Evolutionary conservation across 306 rosid species (phyloP).

Genomic region (Corylus heterophylla): DNA sequence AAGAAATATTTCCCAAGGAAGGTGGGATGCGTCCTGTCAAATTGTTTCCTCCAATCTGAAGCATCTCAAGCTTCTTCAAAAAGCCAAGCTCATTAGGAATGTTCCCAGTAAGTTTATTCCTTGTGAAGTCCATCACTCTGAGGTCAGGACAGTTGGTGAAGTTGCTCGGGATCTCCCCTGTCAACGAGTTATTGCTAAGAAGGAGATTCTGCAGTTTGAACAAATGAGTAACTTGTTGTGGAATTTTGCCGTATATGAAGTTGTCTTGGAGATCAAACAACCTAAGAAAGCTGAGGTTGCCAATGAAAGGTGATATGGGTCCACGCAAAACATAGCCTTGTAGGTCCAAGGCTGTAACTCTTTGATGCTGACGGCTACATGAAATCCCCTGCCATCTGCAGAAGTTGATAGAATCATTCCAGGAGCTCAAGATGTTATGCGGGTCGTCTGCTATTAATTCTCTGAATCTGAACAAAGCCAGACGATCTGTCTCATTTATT

Average conservation of each 20-base stretch:
- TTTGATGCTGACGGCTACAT: slow-evolving; percentile 33
- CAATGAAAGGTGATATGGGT: slow-evolving; percentile 40
- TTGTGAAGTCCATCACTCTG: neutral
- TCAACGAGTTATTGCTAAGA: slow-evolving; percentile 23
- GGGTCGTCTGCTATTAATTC: slow-evolving; percentile 30
- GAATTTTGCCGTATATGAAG: slow-evolving; percentile 28
- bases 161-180: slow-evolving; percentile 37
- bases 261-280: slow-evolving; percentile 12
- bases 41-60: neutral
- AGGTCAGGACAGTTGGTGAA: slow-evolving; percentile 24
- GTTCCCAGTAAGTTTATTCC: slow-evolving; percentile 15
- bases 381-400: slow-evolving; percentile 51
- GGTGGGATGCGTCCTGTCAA: slow-evolving; percentile 37
- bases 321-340: slow-evolving; percentile 20
- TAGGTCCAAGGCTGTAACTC: slow-evolving; percentile 27
- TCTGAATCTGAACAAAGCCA: slow-evolving; percentile 35
- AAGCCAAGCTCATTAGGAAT: slow-evolving; percentile 25
- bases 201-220: neutral
- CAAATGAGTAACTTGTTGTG: slow-evolving; percentile 31
- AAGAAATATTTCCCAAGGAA: slow-evolving; percentile 44
- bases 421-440: neutral
- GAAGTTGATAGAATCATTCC: slow-evolving; percentile 7
- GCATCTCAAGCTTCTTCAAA: slow-evolving; percentile 3
- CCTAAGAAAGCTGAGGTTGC: slow-evolving; percentile 36
- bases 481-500: slow-evolving; percentile 20